These are phyloP conservation scores for Carallia pectinifolia DNA, from an alignment of 345 rosid species.

Conservation along the genomic window DNA sequence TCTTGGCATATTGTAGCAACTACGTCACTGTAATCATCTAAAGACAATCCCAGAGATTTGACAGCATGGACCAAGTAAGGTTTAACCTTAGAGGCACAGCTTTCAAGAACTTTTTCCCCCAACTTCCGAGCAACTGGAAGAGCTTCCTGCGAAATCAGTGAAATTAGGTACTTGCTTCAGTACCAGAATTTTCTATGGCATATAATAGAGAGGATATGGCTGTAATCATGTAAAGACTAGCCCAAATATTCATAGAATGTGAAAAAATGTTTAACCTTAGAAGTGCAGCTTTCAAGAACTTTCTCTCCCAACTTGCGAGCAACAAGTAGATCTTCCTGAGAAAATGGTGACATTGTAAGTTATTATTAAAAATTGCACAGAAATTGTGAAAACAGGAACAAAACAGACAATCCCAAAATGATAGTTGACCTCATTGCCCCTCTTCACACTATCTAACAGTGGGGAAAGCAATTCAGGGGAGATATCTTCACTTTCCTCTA, in stretches of 20 bases:
- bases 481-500: conserved; percentile 94
- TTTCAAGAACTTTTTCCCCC: conserved; percentile 68
- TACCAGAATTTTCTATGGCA: conserved; percentile 48
- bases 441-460: conserved; percentile 55
- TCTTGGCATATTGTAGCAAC: conserved; percentile 69
- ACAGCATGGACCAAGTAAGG: conserved; percentile 60
- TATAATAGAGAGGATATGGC: conserved; percentile 55
- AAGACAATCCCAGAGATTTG: conserved; percentile 45
- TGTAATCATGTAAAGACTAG: conserved; percentile 52
- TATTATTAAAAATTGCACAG: conserved; percentile 13
- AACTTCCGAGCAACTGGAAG: conserved; percentile 62
- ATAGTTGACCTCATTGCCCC: conserved; percentile 57
- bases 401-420: background rate
- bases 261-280: conserved; percentile 65
- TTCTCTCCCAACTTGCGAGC: conserved; percentile 67
- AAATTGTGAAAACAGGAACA: background rate
- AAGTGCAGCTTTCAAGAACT: conserved; percentile 62
- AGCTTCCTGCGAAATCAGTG: conserved; percentile 47
- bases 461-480: conserved; percentile 70
- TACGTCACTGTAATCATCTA: conserved; percentile 56
- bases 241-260: conserved; percentile 55
- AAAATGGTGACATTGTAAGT: conserved; percentile 5
- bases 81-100: conserved; percentile 64
- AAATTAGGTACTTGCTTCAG: conserved; percentile 19
- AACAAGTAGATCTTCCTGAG: conserved; percentile 60